Evolutionary conservation across 2,329 filamentous ascomycete genomes (phyloP), one percentile per base, ranked within the genome.

Genomic region (Fusarium cyanostomum): DNA sequence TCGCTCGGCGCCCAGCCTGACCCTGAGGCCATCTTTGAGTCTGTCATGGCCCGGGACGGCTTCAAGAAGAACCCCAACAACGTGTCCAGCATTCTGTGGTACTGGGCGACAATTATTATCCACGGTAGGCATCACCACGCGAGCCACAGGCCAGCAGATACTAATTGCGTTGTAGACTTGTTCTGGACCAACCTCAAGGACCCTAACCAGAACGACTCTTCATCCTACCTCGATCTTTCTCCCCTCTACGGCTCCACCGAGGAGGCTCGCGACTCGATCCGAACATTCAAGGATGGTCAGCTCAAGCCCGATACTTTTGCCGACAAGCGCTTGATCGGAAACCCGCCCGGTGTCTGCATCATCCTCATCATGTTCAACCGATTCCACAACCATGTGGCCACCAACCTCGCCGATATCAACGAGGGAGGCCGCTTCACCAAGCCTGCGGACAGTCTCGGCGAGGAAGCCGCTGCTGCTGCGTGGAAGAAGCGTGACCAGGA

Each of bases 331-430:
- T 78, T 93, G 3, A 76, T 89, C 21, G 89, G 86, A 9, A 89
- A 91, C 70, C 91, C 91, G 0, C 89, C 91, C 0, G 89, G 90
- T 11, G 89, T 91, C 5, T 84, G 86, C 53, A 87, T 91, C 5
- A 70, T 94, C 4, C 77, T 94, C 26, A 83, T 94, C 75, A 92
- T 93, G 90, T 89, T 92, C 77, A 90, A 89, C 69, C 85, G 88
- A 21, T 96, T 96, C 77, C 94, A 97, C 77, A 97, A 98, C 77
- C 84, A 95, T 64, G 86, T 93, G 0, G 93, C 91, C 2, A 85
- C 88, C 51, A 90, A 94, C 59, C 80, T 97, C 15, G 91, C 91
- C 0, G 79, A 84, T n/a, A 94, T 97, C 76, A 97, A 97, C 70
- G 94, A 97, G 69, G 86, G 87, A 39, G 88, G 87, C 13, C 86